Base-by-base conservation (phyloP, 495 filamentous ascomycete species). In the Lasiosphaeria miniovina region DNA sequence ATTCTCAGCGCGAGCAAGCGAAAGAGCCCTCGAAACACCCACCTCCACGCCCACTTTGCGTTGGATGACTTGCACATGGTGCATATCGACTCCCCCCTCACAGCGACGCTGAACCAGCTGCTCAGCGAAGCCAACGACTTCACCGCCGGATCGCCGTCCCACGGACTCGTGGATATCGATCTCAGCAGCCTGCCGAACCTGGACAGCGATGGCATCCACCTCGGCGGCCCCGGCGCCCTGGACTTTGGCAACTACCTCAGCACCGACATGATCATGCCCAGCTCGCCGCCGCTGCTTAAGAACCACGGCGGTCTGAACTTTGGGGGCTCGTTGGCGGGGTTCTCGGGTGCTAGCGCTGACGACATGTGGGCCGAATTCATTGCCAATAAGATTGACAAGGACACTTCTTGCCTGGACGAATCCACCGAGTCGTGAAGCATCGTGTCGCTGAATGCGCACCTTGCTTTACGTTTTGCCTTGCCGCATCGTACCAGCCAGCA, bases 91-190 rank as follows among this genome's bases (percentile, higher is more conserved):
- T 77, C 84, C 7, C 86, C 86, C 2, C 79, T 87, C 62, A 84
- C 85, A 0, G 77, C 75, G n/a, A 80, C 83, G 14, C 74, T 89
- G 5, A 80, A 79, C 60, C 77, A 85, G 62, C 64, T 89, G 35
- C 75, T 89, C 31, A 83, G 82, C 35, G 80, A 85, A 52, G 72
- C 80, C 3, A 75, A 81, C 52, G 72, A 80, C 17, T 77, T 74
- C 54, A 72, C 72, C 6, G 70, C 73, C 32, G 64, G 68, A 12
- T 69, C 73, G 53, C 70, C 74, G 1, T 68, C 69, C 7, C 74
- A 74, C 48, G 60, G 67, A 9, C 69, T 70, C 11, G 41, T 61
- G 10, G 62, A 72, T 6, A 54, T 77, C 10, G 76, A 75, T 51
- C 71, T 82, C 31, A 67, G 64, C 45, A 61, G 60, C 15, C 63